phyloP scores from a whole-genome alignment of 1,284 basidiomycete genomes.

The Austroboletus novae-zelandiae region DNA sequence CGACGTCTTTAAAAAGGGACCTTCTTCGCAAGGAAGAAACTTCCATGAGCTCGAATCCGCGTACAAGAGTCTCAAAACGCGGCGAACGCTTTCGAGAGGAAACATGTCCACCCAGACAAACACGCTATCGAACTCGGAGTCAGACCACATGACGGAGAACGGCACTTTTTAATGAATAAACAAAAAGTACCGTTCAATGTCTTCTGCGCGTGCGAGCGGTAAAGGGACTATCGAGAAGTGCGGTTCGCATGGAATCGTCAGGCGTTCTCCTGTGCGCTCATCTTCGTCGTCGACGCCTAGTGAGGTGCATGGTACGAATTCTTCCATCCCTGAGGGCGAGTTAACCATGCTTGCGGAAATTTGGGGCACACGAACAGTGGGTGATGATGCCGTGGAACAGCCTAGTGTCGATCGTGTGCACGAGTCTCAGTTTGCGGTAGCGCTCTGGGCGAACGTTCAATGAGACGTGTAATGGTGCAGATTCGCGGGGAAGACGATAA shows the following conservation, averaged over 20 bases:
- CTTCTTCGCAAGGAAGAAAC: constrained; percentile 38
- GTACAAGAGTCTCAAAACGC: constrained; percentile 49
- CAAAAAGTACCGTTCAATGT: constrained; percentile 39
- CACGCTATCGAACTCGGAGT: constrained; percentile 29
- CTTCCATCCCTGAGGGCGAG: constrained; percentile 35
- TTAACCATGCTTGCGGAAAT: constrained; percentile 5
- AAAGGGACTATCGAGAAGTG: constrained; percentile 33
- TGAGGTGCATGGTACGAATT: constrained; percentile 35
- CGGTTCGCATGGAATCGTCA: constrained; percentile 46
- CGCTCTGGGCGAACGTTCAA: constrained; percentile 46
- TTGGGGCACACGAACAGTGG: constrained; percentile 34
- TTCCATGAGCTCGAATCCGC: constrained; percentile 42
- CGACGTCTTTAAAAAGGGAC: constrained; percentile 45
- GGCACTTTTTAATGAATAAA: too few relatives aligned
- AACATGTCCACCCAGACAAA: constrained; percentile 47
- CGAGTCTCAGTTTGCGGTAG: constrained; percentile 48
- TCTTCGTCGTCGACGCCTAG: constrained; percentile 39
- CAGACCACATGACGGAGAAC: constrained; percentile 3
- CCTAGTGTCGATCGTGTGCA: constrained; percentile 35
- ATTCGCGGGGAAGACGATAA: constrained; percentile 36
- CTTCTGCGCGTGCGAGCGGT: constrained; percentile 31
- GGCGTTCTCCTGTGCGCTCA: constrained; percentile 37
- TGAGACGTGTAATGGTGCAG: constrained; percentile 44
- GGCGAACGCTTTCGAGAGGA: constrained; percentile 54
- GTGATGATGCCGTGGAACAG: constrained; percentile 33